A percentile compares a stretch with the other conserved stretches of the same genome.
Conservation (phyloP, 495 filamentous ascomycete species). For the Aspergillus affinis region DNA sequence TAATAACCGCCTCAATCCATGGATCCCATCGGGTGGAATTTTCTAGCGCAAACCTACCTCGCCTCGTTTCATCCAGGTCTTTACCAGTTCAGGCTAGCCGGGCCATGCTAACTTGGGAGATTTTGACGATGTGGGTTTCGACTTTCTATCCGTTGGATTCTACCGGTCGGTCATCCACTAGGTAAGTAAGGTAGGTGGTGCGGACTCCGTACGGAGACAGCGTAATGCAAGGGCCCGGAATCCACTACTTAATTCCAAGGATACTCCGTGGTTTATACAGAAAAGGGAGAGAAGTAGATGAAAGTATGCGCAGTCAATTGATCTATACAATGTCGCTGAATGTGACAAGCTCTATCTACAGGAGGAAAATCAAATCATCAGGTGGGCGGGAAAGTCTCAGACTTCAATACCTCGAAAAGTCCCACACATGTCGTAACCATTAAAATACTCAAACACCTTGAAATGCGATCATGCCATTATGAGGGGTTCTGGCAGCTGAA, state of each 20-base stretch:
- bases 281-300: neutral
- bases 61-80: too few species aligned
- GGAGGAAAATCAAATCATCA: conserved; percentile 2
- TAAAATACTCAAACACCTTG: neutral
- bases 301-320: neutral
- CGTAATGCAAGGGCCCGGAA: too few species aligned
- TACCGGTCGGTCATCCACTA: too few species aligned
- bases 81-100: neutral
- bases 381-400: neutral
- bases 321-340: neutral
- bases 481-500: conserved; percentile 39
- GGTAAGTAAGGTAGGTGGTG: too few species aligned
- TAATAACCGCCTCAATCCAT: neutral
- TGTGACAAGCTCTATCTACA: neutral
- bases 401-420: neutral
- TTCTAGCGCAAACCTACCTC: neutral
- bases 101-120: neutral
- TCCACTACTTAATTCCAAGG: neutral
- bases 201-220: too few species aligned
- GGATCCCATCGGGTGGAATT: neutral
- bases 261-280: too few species aligned
- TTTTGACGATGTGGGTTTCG: neutral
- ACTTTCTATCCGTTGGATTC: too few species aligned
- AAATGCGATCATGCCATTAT: conserved; percentile 7
- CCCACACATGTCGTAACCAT: neutral